Evolutionary conservation across 768 basidiomycete genomes (phyloP).

Genomic region (Tephrocybe rancida): DNA sequence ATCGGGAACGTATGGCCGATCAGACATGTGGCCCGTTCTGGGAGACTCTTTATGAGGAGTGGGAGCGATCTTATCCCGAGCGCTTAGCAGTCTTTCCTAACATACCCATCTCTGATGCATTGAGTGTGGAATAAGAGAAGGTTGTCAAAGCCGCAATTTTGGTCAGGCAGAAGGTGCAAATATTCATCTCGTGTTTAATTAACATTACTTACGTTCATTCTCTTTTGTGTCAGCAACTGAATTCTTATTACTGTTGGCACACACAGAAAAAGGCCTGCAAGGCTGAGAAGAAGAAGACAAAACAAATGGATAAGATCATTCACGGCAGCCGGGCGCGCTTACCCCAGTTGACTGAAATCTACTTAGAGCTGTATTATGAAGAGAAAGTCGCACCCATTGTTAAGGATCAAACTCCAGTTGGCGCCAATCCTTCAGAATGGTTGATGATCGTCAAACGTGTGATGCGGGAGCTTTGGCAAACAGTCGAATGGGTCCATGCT

Average conservation of each 20-base stretch:
- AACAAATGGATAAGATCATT: not conserved
- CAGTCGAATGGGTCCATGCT: not conserved
- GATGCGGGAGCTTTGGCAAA: not conserved
- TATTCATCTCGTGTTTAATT: not conserved
- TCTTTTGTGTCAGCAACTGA: not conserved
- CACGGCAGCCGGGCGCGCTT: not conserved
- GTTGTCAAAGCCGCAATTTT: not conserved
- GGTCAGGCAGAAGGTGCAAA: not conserved
- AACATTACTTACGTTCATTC: not conserved
- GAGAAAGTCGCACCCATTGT: not conserved
- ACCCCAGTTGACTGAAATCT: conserved; percentile 3
- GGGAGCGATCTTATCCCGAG: conserved; percentile 2
- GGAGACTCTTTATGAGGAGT: not conserved
- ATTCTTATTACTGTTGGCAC: not conserved
- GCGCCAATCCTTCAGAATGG: not conserved
- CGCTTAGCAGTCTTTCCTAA: not conserved
- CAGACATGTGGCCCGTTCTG: not conserved
- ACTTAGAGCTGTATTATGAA: conserved; percentile 7
- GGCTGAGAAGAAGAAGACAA: not conserved
- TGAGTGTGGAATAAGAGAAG: not conserved
- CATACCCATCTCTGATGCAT: not conserved
- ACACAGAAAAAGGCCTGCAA: not conserved
- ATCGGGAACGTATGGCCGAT: not conserved
- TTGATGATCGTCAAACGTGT: not conserved
- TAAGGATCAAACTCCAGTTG: not conserved